Conservation (phyloP, 805 yeast species). For the Yarrowia osloensis region DNA sequence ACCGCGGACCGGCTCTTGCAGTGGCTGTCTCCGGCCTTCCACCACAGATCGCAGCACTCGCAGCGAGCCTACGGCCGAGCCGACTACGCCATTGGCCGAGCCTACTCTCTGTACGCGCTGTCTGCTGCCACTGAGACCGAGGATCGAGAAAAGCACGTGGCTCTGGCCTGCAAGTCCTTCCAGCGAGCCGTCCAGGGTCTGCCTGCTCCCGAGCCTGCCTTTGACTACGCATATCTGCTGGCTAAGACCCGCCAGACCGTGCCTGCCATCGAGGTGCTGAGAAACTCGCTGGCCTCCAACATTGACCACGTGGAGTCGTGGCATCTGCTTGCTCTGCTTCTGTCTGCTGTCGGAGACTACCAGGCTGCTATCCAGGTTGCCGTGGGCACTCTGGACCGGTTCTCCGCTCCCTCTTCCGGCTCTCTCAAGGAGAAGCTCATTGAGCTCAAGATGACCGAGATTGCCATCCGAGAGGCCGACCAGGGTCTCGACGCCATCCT, state of each 20-base stretch:
- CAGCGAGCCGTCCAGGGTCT: constrained; percentile 31
- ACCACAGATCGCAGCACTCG: constrained; percentile 6
- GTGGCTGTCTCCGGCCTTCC: constrained; percentile 31
- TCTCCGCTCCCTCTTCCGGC: background rate
- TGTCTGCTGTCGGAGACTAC: constrained; percentile 61
- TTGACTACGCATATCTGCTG: constrained; percentile 40
- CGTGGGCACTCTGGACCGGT: constrained; percentile 50
- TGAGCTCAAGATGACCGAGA: constrained; percentile 73
- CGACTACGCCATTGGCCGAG: constrained; percentile 31
- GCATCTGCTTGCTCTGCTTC: constrained; percentile 65
- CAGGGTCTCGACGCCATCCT: constrained; percentile 61
- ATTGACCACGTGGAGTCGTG: constrained; percentile 64
- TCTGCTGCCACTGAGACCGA: constrained; percentile 30
- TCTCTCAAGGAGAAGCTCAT: constrained; percentile 49
- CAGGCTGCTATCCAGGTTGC: constrained; percentile 59
- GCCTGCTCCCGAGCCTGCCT: constrained; percentile 32
- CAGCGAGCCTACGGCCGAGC: constrained; percentile 10
- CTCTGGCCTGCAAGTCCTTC: constrained; percentile 35
- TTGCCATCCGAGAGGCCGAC: constrained; percentile 65
- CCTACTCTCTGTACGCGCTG: constrained; percentile 34
- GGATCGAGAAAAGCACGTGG: constrained; percentile 32
- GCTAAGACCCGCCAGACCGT: constrained; percentile 36
- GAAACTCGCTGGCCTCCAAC: constrained; percentile 39
- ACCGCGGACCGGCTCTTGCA: constrained; percentile 34
- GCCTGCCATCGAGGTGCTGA: constrained; percentile 37